These are phyloP conservation scores for Trichocomaceae sp. DNA, from an alignment of 2,329 filamentous ascomycete species.

Conservation along the genomic window DNA sequence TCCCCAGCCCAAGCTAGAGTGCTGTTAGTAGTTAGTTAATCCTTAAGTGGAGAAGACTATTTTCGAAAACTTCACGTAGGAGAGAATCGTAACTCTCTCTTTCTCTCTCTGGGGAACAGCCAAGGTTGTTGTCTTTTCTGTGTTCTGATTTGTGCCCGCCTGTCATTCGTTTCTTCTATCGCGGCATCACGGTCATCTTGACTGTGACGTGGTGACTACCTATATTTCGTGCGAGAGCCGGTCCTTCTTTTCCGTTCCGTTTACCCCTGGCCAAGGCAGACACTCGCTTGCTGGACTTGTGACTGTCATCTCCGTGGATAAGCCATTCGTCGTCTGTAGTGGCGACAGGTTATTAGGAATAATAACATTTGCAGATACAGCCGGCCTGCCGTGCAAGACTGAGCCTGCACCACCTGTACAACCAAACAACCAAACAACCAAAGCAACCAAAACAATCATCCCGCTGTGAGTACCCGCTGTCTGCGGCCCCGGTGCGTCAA, in stretches of 20 bases:
- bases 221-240: slow-evolving; percentile 28
- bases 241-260: slow-evolving; percentile 12
- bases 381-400: background rate
- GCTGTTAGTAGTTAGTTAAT: slow-evolving; percentile 6
- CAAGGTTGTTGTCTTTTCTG: slow-evolving; percentile 14
- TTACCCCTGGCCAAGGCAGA: slow-evolving; percentile 14
- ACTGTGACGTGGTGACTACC: slow-evolving; percentile 25
- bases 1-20: background rate
- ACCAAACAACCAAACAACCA: too few species aligned
- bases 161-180: slow-evolving; percentile 21
- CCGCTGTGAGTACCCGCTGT: background rate
- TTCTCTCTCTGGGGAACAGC: slow-evolving; percentile 1
- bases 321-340: background rate
- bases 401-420: background rate
- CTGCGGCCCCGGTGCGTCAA: background rate
- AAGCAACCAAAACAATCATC: too few species aligned
- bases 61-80: slow-evolving; percentile 7
- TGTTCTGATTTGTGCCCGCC: slow-evolving; percentile 8
- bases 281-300: slow-evolving; percentile 22
- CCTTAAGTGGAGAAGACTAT: slow-evolving; percentile 4
- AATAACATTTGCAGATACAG: background rate
- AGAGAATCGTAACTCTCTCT: background rate
- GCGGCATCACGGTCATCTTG: slow-evolving; percentile 17
- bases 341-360: background rate
- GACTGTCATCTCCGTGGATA: slow-evolving; percentile 16